phyloP scores from a whole-genome alignment of 2,329 filamentous ascomycete species.

The Beauveria australis region DNA sequence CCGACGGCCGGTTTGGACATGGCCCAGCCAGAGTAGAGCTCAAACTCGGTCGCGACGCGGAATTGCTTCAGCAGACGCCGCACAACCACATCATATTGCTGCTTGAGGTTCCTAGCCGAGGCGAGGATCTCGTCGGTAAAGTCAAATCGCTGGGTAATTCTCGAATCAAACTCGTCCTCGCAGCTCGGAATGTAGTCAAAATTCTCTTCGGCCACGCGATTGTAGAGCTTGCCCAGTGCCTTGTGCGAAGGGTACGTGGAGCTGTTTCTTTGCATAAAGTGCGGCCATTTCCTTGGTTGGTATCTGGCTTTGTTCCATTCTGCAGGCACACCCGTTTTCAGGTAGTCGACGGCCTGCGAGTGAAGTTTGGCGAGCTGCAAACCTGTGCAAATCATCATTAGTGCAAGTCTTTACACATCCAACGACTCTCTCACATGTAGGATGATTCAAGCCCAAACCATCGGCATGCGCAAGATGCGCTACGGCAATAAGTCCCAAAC shows the following conservation, averaged over 20 bases:
- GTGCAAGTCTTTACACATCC: neutral
- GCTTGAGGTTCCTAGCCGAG: slow-evolving; percentile 60
- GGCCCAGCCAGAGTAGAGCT: slow-evolving; percentile 82
- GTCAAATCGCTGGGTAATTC: slow-evolving; percentile 59
- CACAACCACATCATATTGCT: slow-evolving; percentile 67
- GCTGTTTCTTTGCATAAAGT: slow-evolving; percentile 65
- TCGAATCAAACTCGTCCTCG: slow-evolving; percentile 62
- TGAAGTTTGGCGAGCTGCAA: slow-evolving; percentile 70
- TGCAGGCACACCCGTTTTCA: slow-evolving; percentile 79
- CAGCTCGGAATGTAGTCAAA: slow-evolving; percentile 68
- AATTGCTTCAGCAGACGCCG: slow-evolving; percentile 77
- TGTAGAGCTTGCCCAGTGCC: slow-evolving; percentile 75
- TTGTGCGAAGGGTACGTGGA: slow-evolving; percentile 57
- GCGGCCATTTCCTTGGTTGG: slow-evolving; percentile 61
- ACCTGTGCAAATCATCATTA: slow-evolving; percentile 29
- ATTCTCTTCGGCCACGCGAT: slow-evolving; percentile 49
- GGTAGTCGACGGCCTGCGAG: slow-evolving; percentile 88
- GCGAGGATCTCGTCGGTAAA: slow-evolving; percentile 46
- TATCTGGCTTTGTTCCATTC: slow-evolving; percentile 50
- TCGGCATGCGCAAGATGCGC: slow-evolving; percentile 78
- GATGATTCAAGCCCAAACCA: slow-evolving; percentile 54
- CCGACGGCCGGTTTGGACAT: slow-evolving; percentile 64
- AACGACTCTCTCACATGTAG: slow-evolving; percentile 48
- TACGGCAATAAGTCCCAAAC: slow-evolving; percentile 68
- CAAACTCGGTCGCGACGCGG: slow-evolving; percentile 79